Percentiles rank a stretch among this genome's conserved stretches.
phyloP scores from a whole-genome alignment of 768 basidiomycete genomes.

The Russula griseocarnosa region DNA sequence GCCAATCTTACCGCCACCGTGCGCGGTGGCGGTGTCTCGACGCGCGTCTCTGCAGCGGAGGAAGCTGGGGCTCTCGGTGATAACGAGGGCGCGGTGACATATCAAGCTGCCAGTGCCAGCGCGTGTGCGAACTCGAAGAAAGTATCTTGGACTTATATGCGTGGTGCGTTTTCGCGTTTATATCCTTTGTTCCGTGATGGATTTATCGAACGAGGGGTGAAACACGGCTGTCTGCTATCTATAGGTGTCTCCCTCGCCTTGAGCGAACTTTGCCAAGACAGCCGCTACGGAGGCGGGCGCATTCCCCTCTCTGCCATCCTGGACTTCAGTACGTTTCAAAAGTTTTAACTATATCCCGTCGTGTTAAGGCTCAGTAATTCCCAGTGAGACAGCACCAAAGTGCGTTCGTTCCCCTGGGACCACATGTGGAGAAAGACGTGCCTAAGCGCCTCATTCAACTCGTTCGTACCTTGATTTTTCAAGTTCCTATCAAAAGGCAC shows the following conservation, averaged over 20 bases:
- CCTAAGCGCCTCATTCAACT: conserved; percentile 19
- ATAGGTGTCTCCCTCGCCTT: conserved; percentile 19
- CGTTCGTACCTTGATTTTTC: neutral
- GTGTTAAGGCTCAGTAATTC: neutral
- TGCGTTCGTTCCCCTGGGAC: conserved; percentile 17
- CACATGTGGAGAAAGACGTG: conserved; percentile 14
- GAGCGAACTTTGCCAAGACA: conserved; percentile 18
- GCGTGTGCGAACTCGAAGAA: neutral
- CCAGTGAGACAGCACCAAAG: conserved; percentile 22
- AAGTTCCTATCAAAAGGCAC: neutral
- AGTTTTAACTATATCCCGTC: too few relatives aligned
- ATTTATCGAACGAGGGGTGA: neutral
- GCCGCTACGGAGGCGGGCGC: conserved; percentile 2
- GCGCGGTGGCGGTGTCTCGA: neutral
- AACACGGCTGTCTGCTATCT: neutral
- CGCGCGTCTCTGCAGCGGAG: neutral
- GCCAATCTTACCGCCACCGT: neutral
- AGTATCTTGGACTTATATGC: conserved; percentile 18
- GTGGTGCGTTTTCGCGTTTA: neutral
- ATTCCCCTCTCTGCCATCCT: conserved; percentile 17
- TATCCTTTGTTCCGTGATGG: neutral
- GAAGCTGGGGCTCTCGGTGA: neutral
- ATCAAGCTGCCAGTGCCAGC: neutral
- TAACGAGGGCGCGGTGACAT: neutral
- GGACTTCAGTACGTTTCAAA: conserved; percentile 8